A percentile compares a stretch with the other conserved stretches of the same genome.
Conservation (phyloP, 495 filamentous ascomycete species). For the Clohesyomyces aquaticus region DNA sequence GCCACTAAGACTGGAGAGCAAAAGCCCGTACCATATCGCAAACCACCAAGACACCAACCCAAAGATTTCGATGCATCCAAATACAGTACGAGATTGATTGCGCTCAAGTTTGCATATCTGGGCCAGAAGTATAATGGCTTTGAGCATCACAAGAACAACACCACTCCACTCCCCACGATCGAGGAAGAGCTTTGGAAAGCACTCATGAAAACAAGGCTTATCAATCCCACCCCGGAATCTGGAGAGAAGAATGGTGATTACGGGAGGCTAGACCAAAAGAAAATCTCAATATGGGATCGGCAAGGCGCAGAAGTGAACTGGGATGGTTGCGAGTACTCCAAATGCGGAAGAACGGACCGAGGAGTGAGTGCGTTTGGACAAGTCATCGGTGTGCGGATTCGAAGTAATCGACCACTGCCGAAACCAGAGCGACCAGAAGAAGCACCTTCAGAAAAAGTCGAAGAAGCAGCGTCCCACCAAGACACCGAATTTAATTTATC, state of each 20-base stretch:
- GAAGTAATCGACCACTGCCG: slow-evolving; percentile 69
- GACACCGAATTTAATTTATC: background rate
- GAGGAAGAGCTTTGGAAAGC: slow-evolving; percentile 94
- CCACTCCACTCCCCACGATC: slow-evolving; percentile 73
- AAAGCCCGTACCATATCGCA: slow-evolving; percentile 12
- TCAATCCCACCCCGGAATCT: slow-evolving; percentile 59
- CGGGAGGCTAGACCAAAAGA: slow-evolving; percentile 44
- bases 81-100: slow-evolving; percentile 81
- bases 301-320: slow-evolving; percentile 62
- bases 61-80: slow-evolving; percentile 71
- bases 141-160: slow-evolving; percentile 72
- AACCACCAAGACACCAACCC: slow-evolving; percentile 32
- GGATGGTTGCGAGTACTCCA: slow-evolving; percentile 83
- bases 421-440: slow-evolving; percentile 11
- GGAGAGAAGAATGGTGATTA: slow-evolving; percentile 47
- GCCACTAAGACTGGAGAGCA: background rate
- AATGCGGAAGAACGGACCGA: slow-evolving; percentile 89
- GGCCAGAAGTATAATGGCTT: slow-evolving; percentile 90
- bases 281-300: slow-evolving; percentile 34
- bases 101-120: slow-evolving; percentile 91
- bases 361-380: slow-evolving; percentile 98
- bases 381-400: slow-evolving; percentile 79
- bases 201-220: slow-evolving; percentile 74
- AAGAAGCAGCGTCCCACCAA: background rate
- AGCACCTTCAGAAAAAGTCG: background rate